These are phyloP conservation scores for Globisporangium canariense DNA, from an alignment of 352 stramenopile species.

Conservation along the genomic window DNA sequence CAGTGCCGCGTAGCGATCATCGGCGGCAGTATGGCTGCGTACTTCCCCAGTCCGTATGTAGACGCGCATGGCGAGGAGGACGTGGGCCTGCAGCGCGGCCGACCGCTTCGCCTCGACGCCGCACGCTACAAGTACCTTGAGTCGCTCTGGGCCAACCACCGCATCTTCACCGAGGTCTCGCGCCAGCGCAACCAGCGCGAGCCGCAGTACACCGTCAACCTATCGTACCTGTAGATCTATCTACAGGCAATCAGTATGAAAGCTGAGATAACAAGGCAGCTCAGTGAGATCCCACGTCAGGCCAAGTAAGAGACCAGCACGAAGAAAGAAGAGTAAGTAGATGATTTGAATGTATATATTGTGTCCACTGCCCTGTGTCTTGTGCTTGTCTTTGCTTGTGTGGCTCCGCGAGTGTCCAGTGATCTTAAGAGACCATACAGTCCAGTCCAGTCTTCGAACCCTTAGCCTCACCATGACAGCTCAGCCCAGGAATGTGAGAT, in stretches of 20 bases:
- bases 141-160: conserved; percentile 81
- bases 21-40: conserved; percentile 79
- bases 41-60: conserved; percentile 85
- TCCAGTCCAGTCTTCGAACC: too few relatives aligned
- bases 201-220: conserved; percentile 83
- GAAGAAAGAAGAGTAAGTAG: not conserved
- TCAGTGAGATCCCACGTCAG: not conserved
- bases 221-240: conserved; percentile 71
- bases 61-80: conserved; percentile 86
- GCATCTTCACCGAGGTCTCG: conserved; percentile 83
- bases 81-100: conserved; percentile 70
- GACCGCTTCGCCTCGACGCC: conserved; percentile 72
- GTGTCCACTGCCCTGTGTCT: conserved; percentile 8
- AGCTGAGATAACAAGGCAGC: not conserved
- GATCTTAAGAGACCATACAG: too few relatives aligned
- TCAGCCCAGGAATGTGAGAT: conserved; percentile 68
- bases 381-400: not conserved
- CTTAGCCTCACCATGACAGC: not conserved
- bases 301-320: not conserved
- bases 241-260: not conserved
- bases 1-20: conserved; percentile 83
- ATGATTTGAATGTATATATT: conserved; percentile 9
- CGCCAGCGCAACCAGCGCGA: conserved; percentile 85
- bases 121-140: conserved; percentile 72
- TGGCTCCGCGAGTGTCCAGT: too few relatives aligned